Evolutionary conservation across 1,284 basidiomycete genomes (phyloP).

Genomic region (Cryptococcus deneoformans): DNA sequence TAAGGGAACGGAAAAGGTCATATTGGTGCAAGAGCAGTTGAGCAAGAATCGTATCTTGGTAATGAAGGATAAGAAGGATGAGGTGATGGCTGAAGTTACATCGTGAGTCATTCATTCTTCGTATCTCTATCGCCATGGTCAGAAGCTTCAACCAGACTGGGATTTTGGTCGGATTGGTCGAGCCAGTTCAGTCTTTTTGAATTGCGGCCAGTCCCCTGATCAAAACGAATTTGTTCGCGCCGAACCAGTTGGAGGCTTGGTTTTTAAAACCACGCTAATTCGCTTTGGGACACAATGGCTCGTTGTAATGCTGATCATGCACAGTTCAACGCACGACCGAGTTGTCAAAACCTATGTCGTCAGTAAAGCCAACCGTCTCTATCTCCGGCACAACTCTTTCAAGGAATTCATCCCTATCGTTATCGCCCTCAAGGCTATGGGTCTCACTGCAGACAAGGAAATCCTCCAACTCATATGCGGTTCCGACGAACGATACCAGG

Average conservation of each 20-base stretch:
- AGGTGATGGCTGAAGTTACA: slow-evolving; percentile 95
- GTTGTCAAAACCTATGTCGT: slow-evolving; percentile 99
- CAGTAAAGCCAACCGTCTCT: slow-evolving; percentile 91
- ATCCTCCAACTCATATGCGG: slow-evolving; percentile 94
- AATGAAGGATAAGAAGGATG: slow-evolving; percentile 87
- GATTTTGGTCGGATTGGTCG: no score
- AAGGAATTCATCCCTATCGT: slow-evolving; percentile 97
- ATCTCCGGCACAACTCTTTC: slow-evolving; percentile 97
- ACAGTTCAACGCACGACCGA: slow-evolving; percentile 91
- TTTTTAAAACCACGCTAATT: no score
- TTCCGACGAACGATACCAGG: slow-evolving; percentile 84
- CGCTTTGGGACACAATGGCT: no score
- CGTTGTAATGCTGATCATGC: not conserved
- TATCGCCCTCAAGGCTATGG: slow-evolving; percentile 93
- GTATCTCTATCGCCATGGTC: not conserved
- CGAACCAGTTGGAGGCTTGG: no score
- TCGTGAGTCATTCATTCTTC: slow-evolving; percentile 61
- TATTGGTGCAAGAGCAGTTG: slow-evolving; percentile 97
- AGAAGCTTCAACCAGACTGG: no score
- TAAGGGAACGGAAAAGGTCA: slow-evolving; percentile 99
- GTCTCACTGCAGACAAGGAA: slow-evolving; percentile 97
- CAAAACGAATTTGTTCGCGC: not conserved
- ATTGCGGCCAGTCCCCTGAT: no score
- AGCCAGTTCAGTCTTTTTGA: not conserved
- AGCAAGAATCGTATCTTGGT: slow-evolving; percentile 99